Evolutionary conservation across 2,329 filamentous ascomycete species (phyloP).

Genomic region (Colletotrichum falcatum): DNA sequence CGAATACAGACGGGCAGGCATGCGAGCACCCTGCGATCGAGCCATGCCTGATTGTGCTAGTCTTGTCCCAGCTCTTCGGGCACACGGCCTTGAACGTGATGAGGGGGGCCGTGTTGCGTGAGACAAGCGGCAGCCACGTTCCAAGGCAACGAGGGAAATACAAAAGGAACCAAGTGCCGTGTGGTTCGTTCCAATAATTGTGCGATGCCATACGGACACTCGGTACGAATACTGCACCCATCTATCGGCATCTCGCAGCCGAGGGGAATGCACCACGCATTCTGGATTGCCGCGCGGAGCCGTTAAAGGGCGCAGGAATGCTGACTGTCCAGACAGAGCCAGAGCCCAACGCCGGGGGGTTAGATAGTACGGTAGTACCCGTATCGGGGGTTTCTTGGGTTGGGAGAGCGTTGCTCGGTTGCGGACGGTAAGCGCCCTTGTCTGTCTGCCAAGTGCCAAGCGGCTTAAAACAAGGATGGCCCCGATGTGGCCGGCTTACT

Average conservation of each 20-base stretch:
- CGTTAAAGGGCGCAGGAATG: neutral
- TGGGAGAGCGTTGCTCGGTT: constrained; percentile 22
- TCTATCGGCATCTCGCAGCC: neutral
- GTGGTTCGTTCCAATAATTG: neutral
- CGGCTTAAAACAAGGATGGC: constrained; percentile 38
- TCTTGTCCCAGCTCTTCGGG: constrained; percentile 17
- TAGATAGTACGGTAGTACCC: too few species aligned
- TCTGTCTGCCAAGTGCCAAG: too few species aligned
- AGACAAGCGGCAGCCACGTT: constrained; percentile 31
- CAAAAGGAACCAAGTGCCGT: too few species aligned
- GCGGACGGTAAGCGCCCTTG: constrained; percentile 29
- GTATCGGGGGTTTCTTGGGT: neutral
- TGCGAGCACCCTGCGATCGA: constrained; percentile 4
- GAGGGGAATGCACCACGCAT: constrained; percentile 5
- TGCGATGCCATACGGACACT: neutral
- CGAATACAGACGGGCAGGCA: too few species aligned
- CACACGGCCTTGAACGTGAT: constrained; percentile 4
- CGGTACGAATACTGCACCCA: too few species aligned
- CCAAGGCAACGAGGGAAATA: constrained; percentile 12
- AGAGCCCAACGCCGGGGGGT: constrained; percentile 7
- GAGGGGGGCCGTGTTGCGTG: constrained; percentile 14
- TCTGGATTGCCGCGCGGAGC: neutral
- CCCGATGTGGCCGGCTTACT: constrained; percentile 28
- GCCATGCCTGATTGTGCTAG: constrained; percentile 17
- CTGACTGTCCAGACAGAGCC: too few species aligned